These are phyloP conservation scores for Lenzites betulinus DNA, from an alignment of 768 basidiomycete species.

Conservation along the genomic window DNA sequence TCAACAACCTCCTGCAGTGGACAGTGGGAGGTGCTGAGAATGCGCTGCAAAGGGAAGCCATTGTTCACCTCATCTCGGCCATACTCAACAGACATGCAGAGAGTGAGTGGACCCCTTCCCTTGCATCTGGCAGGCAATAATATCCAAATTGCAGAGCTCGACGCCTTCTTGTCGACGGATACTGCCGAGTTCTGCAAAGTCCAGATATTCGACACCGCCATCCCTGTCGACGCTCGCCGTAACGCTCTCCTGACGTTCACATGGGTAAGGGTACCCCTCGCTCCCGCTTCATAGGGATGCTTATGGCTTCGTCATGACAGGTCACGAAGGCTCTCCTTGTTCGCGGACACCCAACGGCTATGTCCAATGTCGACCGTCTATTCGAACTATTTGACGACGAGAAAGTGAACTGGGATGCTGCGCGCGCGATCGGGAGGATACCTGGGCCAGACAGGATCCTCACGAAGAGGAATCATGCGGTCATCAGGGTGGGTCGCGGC, in stretches of 20 bases:
- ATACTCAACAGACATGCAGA: conserved; percentile 79
- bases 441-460: conserved; percentile 61
- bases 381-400: conserved; percentile 72
- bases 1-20: conserved; percentile 63
- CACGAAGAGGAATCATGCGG: conserved; percentile 76
- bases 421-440: conserved; percentile 71
- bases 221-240: conserved; percentile 43
- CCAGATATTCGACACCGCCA: conserved; percentile 42
- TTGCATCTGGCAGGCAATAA: neutral
- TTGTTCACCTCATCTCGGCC: conserved; percentile 59
- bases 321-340: conserved; percentile 79
- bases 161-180: conserved; percentile 44
- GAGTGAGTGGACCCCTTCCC: conserved; percentile 44
- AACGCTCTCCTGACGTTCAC: conserved; percentile 62
- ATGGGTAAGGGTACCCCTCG: conserved; percentile 56
- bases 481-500: conserved; percentile 62
- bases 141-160: conserved; percentile 42
- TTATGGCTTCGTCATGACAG: conserved; percentile 40
- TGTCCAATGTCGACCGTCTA: conserved; percentile 59
- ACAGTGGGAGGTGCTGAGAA: conserved; percentile 49
- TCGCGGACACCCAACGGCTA: conserved; percentile 62
- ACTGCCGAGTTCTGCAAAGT: conserved; percentile 51
- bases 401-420: conserved; percentile 69
- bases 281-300: neutral
- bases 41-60: conserved; percentile 54